Base-by-base conservation (phyloP, 257 asterid species). In the Oldenlandia corymbosa region DNA sequence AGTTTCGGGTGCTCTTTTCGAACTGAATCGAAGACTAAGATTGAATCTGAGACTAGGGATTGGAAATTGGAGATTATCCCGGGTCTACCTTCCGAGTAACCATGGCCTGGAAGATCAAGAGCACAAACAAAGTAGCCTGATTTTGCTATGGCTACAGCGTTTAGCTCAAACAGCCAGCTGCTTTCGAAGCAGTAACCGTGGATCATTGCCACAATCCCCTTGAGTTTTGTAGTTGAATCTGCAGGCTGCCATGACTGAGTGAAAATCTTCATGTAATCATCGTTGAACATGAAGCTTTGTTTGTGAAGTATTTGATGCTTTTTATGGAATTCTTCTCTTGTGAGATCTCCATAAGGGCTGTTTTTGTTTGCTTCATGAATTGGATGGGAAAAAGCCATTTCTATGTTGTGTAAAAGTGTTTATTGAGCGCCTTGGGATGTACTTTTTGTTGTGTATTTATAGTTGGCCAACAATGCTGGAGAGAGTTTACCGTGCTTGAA, bases 61-160 rank as follows among this genome's bases (percentile, higher is more conserved):
- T 76, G 69, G 30, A 81, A 55, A 45, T 76, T 76, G 0, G 92
- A 50, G 68, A 90, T 69, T 73, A 78, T 85, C n/a, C 83, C 87
- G 16, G 73, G 73, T 16, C 79, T 63, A 34, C 95, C 95, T 28
- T 85, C 82, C 0, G 94, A 90, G 72, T 64, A 73, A 36, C 97
- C 96, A 23, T 90, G 92, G 28, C 96, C 97, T 57, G 78, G 92
- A 82, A 88, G n/a, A n/a, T n/a, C n/a, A n/a, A n/a, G n/a, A n/a
- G n/a, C n/a, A n/a, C n/a, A n/a, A n/a, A n/a, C n/a, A 21, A 77
- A 58, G 79, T 80, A 81, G 0, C 95, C 97, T 9, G 86, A 67
- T 78, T 80, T 83, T 5, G 90, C 97, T 11, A 80, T 39, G 32
- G 95, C 92, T 8, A 87, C 84, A 2, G 95, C 92, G 64, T 81